Base-by-base conservation (phyloP, 176 grass and related monocot genomes). In the Phragmites australis region DNA sequence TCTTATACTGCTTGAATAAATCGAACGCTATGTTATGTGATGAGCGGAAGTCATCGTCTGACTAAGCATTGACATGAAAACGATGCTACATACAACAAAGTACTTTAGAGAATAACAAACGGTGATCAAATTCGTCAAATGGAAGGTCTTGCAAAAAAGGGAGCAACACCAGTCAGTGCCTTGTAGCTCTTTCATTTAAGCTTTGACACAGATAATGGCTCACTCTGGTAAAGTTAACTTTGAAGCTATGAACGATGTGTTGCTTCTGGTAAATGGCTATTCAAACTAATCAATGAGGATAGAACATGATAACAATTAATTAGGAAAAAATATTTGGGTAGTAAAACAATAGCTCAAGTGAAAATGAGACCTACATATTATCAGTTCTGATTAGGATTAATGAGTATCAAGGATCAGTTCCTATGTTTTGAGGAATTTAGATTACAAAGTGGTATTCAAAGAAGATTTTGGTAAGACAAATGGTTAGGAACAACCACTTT, bases 1-100 rank as follows among this genome's bases (percentile, higher is more conserved):
- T 98, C 72, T 88, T 92, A 85, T 98, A 98, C 39, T 87, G 84
- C 64, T 90, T 98, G 79, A 98, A 98, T 22, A 98, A 63, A 69
- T 81, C 94, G 61, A 83, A 88, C 4, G 92, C 96, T 82, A 98
- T 93, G 68, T 94, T 94, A 2, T 88, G 80, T n/a, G 90, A 98
- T 1, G 92, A 98, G 26, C 89, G 88, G 31, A 93, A 98, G 9
- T 98, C 96, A 54, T 98, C 90, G 32, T 94, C 88, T 4, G 81
- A 84, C 17, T 78, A 93, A 81, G 90, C 95, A 78, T 93, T 91
- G 59, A 80, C 88, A 85, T 91, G 90, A 86, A 94, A 93, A 3
- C 86, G 81, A 76, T 90, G 81, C 96, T 98, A 70, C 88, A 80
- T 10, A 56, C 1, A 79, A 48, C 40, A 60, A 29, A 44, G 66